Conservation (phyloP, 805 yeast genomes). For the Yarrowia bubula region DNA sequence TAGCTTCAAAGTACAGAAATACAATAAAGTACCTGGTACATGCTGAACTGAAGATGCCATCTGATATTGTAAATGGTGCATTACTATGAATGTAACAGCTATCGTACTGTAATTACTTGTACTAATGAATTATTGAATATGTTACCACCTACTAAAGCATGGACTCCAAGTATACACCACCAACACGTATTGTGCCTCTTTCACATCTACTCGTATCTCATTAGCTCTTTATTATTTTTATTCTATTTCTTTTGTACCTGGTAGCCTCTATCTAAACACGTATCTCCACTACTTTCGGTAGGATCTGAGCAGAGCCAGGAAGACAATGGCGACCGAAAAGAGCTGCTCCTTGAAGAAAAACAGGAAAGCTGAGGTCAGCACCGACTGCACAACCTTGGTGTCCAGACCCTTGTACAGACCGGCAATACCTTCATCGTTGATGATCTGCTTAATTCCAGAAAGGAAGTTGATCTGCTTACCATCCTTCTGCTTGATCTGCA, state of each 20-base stretch:
- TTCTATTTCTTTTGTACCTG: not conserved
- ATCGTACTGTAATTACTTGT: too few species aligned
- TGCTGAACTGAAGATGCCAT: too few species aligned
- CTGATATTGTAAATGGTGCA: too few species aligned
- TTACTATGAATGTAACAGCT: too few species aligned
- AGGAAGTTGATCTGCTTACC: conserved; percentile 35
- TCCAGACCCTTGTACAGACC: conserved; percentile 80
- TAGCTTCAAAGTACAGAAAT: too few species aligned
- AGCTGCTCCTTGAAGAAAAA: conserved; percentile 89
- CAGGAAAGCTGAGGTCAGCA: conserved; percentile 83
- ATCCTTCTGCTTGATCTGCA: conserved; percentile 61
- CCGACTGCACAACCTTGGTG: conserved; percentile 78
- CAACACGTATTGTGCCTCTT: too few species aligned
- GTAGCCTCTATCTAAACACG: conserved; percentile 9
- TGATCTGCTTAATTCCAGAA: conserved; percentile 51
- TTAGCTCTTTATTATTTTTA: not conserved
- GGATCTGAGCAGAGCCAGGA: conserved; percentile 48
- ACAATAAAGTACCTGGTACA: too few species aligned
- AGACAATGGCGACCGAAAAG: conserved; percentile 53
- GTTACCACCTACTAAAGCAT: too few species aligned
- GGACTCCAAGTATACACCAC: too few species aligned
- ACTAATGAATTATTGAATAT: too few species aligned
- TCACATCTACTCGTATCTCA: not conserved
- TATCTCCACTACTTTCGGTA: conserved; percentile 27
- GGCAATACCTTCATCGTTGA: conserved; percentile 65